Conservation (phyloP, 225 moss, liverwort and hornwort species). For the Sphagnum tenellum region DNA sequence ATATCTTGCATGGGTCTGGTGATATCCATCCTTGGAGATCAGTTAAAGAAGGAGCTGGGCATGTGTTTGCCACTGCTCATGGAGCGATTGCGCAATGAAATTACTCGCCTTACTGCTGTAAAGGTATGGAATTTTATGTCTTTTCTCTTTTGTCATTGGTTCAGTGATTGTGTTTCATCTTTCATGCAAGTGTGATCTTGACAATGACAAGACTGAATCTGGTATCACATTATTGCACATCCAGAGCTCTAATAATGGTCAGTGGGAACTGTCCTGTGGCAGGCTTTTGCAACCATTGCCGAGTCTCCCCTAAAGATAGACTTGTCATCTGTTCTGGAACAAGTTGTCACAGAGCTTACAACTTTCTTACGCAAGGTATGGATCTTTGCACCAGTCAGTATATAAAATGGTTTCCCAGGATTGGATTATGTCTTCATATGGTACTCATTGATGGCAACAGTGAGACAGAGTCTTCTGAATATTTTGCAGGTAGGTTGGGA, state of each 20-base stretch:
- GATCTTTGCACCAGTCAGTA: neutral
- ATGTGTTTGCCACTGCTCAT: conserved; percentile 87
- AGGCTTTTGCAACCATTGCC: conserved; percentile 99
- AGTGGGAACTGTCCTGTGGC: conserved; percentile 3
- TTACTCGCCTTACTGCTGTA: conserved; percentile 96
- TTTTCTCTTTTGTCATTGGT: too few species aligned
- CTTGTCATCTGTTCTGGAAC: conserved; percentile 95
- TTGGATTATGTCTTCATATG: too few species aligned
- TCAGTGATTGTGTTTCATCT: too few species aligned
- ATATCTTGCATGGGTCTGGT: conserved; percentile 99
- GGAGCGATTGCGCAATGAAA: conserved; percentile 95
- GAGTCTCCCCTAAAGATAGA: conserved; percentile 96
- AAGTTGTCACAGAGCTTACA: conserved; percentile 93
- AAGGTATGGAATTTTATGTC: conserved; percentile 39
- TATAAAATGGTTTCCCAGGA: too few species aligned
- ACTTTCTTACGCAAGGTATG: conserved; percentile 94
- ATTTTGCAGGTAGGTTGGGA: too few species aligned
- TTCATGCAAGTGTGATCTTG: too few species aligned
- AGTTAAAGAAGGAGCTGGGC: conserved; percentile 80
- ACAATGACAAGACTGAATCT: too few species aligned
- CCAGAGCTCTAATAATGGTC: too few species aligned
- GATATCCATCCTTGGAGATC: conserved; percentile 96
- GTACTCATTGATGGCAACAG: too few species aligned
- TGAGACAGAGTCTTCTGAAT: too few species aligned
- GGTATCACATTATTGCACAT: too few species aligned